These are phyloP conservation scores for Daedalea quercina DNA, from an alignment of 768 basidiomycete species.

Conservation along the genomic window DNA sequence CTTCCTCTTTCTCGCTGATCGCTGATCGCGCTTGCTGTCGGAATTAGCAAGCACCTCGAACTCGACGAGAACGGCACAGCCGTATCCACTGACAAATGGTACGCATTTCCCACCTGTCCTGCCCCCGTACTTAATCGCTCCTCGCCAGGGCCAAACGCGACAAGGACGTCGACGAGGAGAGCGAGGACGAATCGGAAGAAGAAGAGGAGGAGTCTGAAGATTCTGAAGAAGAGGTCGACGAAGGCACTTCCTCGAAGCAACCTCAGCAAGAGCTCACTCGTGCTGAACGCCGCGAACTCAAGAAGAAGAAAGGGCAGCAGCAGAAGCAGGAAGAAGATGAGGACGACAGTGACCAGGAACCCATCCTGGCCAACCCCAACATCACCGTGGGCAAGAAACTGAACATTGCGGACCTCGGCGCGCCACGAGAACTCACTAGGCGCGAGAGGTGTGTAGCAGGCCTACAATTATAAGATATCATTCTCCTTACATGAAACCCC, in stretches of 20 bases:
- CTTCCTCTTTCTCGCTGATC: slow-evolving; percentile 4
- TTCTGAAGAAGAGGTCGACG: slow-evolving; percentile 39
- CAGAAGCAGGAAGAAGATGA: slow-evolving; percentile 30
- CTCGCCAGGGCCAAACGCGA: slow-evolving; percentile 4
- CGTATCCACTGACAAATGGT: slow-evolving; percentile 43
- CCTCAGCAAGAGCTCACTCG: slow-evolving; percentile 57
- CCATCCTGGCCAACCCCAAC: slow-evolving; percentile 74
- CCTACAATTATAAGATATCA: background rate
- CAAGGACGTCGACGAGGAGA: background rate
- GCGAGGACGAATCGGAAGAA: slow-evolving; percentile 32
- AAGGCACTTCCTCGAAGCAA: slow-evolving; percentile 24
- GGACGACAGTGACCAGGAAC: slow-evolving; percentile 53
- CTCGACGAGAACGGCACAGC: slow-evolving; percentile 54
- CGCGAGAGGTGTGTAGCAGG: slow-evolving; percentile 43
- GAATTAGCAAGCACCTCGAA: slow-evolving; percentile 51
- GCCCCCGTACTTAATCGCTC: background rate
- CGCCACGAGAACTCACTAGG: slow-evolving; percentile 54
- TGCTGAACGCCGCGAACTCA: slow-evolving; percentile 67
- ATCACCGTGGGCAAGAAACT: slow-evolving; percentile 60
- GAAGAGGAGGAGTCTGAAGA: slow-evolving; percentile 38
- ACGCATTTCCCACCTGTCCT: slow-evolving; percentile 10
- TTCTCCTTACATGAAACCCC: slow-evolving; percentile 1
- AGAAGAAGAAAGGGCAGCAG: slow-evolving; percentile 68
- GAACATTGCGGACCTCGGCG: slow-evolving; percentile 68
- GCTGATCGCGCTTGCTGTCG: slow-evolving; percentile 6